These are phyloP conservation scores for Saccharomyces hybrid DNA, from an alignment of 1,139 yeast genomes.

Conservation along the genomic window DNA sequence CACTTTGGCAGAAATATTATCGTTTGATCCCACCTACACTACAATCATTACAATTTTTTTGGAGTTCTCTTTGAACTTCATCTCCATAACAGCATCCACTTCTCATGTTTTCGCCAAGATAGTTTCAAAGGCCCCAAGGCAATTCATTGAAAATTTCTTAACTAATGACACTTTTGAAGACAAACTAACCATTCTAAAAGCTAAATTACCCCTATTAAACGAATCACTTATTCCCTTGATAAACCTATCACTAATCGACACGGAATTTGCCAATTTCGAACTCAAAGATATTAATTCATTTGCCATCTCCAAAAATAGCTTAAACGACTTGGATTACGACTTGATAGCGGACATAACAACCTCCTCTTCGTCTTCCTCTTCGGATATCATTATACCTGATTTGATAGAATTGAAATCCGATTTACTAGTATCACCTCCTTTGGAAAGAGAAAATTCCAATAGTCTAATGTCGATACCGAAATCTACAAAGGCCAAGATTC, in stretches of 20 bases:
- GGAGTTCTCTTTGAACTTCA: conserved; percentile 54
- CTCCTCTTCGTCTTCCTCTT: conserved; percentile 1
- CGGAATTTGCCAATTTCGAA: conserved; percentile 59
- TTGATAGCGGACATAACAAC: conserved; percentile 28
- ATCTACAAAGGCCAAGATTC: conserved; percentile 64
- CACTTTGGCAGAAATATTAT: conserved; percentile 39
- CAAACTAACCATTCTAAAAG: conserved; percentile 52
- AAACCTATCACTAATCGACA: conserved; percentile 53
- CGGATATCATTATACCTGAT: conserved; percentile 14
- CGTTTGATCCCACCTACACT: conserved; percentile 47
- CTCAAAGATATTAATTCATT: conserved; percentile 54
- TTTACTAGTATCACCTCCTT: conserved; percentile 37
- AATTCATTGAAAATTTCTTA: conserved; percentile 53
- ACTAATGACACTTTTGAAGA: conserved; percentile 47
- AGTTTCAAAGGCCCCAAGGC: conserved; percentile 47
- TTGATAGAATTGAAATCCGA: conserved; percentile 36
- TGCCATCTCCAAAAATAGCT: conserved; percentile 37
- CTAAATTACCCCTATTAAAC: conserved; percentile 55
- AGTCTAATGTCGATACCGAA: conserved; percentile 37
- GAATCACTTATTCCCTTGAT: conserved; percentile 57
- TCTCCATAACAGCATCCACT: conserved; percentile 50
- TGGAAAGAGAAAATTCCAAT: conserved; percentile 34
- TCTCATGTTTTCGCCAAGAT: conserved; percentile 47
- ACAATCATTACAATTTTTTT: conserved; percentile 56
- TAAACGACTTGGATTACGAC: conserved; percentile 32